Evolutionary conservation across 768 basidiomycete species (phyloP), one percentile per base, ranked within the genome.

Genomic region (Gautieria morchelliformis): DNA sequence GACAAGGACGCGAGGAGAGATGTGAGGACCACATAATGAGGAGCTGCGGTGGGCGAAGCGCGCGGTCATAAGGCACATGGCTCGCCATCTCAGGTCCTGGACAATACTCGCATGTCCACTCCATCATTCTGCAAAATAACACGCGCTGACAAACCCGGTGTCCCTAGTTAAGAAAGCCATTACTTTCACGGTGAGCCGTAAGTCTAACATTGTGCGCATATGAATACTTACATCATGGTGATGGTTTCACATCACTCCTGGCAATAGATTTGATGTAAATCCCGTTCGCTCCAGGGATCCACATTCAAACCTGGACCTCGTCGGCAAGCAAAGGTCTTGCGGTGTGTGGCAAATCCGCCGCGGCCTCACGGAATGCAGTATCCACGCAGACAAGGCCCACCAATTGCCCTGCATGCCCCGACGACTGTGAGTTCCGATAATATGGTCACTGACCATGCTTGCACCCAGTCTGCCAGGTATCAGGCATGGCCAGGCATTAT

Each of bases 401-500:
- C 56, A 17, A 22, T 50, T 17, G 20, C 53, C 15, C 19, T 54
- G n/a, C 4, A 47, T 47, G 2, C 12, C 9, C 46, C 3, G 22
- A 47, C 46, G 12, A 19, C 15, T 12, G 46, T 47, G 11, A 54
- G 53, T 20, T 14, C 39, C 17, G 9, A 27, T 44, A 44, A 22
- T 15, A 17, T 40, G 27, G 27, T 27, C 27, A 22, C 15, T 15
- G 3, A 20, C 15, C 41, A 12, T 20, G 20, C 2, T 8, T 47
- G 14, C 20, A 5, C 22, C 15, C 46, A 47, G 46, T 41, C 80
- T 7, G 74, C 84, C 3, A n/a, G n/a, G n/a, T 2, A 64, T 89
- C 41, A 72, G 73, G 37, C 77, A 89, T 64, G 71, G 72, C 14
- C 81, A 82, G 52, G 73, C 79, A 92, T 68, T 90, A 92, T 64